A percentile compares a stretch with the other conserved stretches of the same genome.
These are phyloP conservation scores for Pichia eremophila DNA, from an alignment of 805 yeast genomes.

Conservation along the genomic window DNA sequence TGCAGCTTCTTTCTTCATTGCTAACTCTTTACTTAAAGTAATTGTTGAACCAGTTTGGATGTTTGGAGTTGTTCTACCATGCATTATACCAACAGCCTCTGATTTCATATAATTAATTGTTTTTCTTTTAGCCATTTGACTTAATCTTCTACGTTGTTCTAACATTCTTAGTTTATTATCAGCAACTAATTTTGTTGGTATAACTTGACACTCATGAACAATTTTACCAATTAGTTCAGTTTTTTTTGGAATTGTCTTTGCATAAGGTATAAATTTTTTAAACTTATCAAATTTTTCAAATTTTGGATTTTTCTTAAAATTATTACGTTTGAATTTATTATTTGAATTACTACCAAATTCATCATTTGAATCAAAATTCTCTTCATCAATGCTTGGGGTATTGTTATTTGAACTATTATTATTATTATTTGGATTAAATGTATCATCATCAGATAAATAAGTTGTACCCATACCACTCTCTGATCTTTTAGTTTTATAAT, in stretches of 20 bases:
- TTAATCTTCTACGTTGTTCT: conserved; percentile 28
- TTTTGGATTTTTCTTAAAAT: conserved; percentile 2
- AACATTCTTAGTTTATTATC: conserved; percentile 54
- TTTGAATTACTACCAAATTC: background rate
- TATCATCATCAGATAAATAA: conserved; percentile 1
- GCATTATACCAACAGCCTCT: conserved; percentile 75
- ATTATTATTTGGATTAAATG: background rate
- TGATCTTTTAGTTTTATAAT: conserved; percentile 5
- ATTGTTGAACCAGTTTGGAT: conserved; percentile 61
- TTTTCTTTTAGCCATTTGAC: conserved; percentile 31
- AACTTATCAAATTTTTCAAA: conserved; percentile 10
- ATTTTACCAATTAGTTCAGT: conserved; percentile 82
- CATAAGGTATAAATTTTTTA: conserved; percentile 58
- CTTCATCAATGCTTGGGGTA: background rate
- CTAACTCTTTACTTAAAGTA: conserved; percentile 52
- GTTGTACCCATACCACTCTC: conserved; percentile 26
- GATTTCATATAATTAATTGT: conserved; percentile 48
- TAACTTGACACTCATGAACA: conserved; percentile 83
- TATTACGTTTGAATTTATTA: background rate
- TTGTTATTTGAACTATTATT: conserved; percentile 4
- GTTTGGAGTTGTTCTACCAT: conserved; percentile 80
- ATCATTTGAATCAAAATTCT: background rate
- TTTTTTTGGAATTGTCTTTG: conserved; percentile 79
- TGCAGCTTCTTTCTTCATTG: conserved; percentile 43
- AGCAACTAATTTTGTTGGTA: conserved; percentile 66